phyloP scores from a whole-genome alignment of 306 rosid genomes.

The Trifolium fragiferum region DNA sequence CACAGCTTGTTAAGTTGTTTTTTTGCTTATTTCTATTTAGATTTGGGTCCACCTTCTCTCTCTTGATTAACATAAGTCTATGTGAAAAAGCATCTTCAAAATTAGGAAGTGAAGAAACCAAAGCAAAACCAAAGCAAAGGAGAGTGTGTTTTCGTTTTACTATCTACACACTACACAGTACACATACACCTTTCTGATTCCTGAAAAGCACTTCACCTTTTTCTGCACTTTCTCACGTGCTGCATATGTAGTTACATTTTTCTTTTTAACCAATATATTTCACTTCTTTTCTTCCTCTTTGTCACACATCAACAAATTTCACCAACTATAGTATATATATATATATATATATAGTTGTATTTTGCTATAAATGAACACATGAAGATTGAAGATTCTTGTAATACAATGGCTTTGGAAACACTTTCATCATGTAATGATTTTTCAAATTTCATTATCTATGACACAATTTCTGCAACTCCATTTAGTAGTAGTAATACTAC shows the following conservation, averaged over 20 bases:
- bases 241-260: neutral
- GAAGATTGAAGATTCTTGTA: neutral
- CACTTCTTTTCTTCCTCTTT: constrained; percentile 9
- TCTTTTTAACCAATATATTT: constrained; percentile 24
- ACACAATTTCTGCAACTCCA: constrained; percentile 78
- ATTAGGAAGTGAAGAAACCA: constrained; percentile 48
- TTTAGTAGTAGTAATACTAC: constrained; percentile 10
- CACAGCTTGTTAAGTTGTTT: constrained; percentile 79
- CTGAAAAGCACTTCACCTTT: constrained; percentile 65
- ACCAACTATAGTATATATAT: constrained; percentile 11
- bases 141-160: constrained; percentile 43
- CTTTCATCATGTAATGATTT: constrained; percentile 60
- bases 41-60: constrained; percentile 73
- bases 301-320: constrained; percentile 13
- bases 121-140: constrained; percentile 37
- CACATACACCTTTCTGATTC: constrained; percentile 43
- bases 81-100: constrained; percentile 59
- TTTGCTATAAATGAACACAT: constrained; percentile 45
- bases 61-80: constrained; percentile 38
- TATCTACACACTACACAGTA: constrained; percentile 16
- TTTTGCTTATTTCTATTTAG: constrained; percentile 74
- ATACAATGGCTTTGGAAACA: constrained; percentile 66
- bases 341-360: neutral
- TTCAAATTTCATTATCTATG: constrained; percentile 77
- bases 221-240: constrained; percentile 76